Base-by-base conservation (phyloP, 2,329 filamentous ascomycete species). In the Aspergillus sp. region DNA sequence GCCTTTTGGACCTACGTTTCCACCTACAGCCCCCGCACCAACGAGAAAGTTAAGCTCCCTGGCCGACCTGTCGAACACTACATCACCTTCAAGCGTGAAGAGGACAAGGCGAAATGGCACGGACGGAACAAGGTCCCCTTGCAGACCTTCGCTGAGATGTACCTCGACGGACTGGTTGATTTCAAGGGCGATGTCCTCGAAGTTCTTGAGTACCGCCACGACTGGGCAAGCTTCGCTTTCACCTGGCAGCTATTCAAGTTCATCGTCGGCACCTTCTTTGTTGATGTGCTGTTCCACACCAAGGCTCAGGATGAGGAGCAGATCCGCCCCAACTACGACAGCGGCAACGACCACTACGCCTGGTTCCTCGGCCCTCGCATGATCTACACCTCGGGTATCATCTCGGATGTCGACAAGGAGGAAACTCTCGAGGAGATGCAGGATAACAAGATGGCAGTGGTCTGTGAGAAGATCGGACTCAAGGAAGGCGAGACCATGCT, bases 321-420 rank as follows among this genome's bases (percentile, higher is more conserved):
- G 80, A 92, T 98, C 57, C 91, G 93, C 72, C 91, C 93, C 76
- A 92, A 96, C 82, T 99, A 99, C 78, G 95, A 98, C 83, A 89
- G 92, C 64, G 95, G 95, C 72, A 92, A 99, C 75, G 95, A 98
- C 79, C 96, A 97, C 81, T 99, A 99, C 82, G 89, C 87, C 75
- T 99, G 93, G 92, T 98, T 98, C 84, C 86, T 98, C 63, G 95
- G 95, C 61, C 93, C 93, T 58, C 93, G 93, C 72, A 99, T 98
- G 95, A 91, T 98, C 78, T 98, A 98, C 82, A 99, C 95, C 53
- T 96, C 91, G 49, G 95, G 95, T 68, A 82, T 99, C 70, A 96
- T 99, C 73, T 89, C 90, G 61, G 92, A 98, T 76, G 85, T 90
- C 75, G 87, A 88, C 77, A 84, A 82, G 65, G 95, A 98, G 79